These are phyloP conservation scores for Pythium biforme DNA, from an alignment of 352 stramenopile species.

Conservation along the genomic window DNA sequence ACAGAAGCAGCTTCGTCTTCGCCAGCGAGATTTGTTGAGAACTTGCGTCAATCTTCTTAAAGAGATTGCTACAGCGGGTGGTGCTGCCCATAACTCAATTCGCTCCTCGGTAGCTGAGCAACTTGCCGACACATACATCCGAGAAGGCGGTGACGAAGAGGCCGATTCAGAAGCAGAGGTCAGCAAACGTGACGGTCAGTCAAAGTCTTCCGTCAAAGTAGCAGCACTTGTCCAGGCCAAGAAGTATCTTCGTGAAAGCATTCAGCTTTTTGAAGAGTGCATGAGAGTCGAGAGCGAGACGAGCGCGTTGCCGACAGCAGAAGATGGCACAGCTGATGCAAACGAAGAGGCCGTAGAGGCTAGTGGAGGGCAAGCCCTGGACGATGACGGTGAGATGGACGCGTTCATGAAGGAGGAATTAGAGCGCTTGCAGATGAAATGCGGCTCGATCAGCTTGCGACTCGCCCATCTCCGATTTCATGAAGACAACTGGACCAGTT, in stretches of 20 bases:
- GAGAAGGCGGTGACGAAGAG: constrained; percentile 32
- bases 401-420: constrained; percentile 82
- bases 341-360: constrained; percentile 22
- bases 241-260: constrained; percentile 64
- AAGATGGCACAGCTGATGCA: background rate
- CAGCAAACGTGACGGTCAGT: constrained; percentile 1
- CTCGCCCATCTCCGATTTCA: constrained; percentile 43
- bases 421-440: constrained; percentile 69
- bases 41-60: constrained; percentile 74
- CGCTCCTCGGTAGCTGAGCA: constrained; percentile 80
- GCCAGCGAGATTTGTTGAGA: constrained; percentile 70
- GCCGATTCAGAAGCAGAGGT: background rate
- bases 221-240: constrained; percentile 46
- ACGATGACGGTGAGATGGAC: constrained; percentile 44
- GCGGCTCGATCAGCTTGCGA: constrained; percentile 67
- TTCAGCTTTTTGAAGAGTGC: constrained; percentile 70
- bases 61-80: constrained; percentile 66
- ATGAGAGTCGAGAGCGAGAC: constrained; percentile 30
- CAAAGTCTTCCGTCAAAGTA: background rate
- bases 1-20: constrained; percentile 63
- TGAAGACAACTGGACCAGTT: constrained; percentile 38
- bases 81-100: constrained; percentile 66
- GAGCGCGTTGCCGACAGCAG: constrained; percentile 11
- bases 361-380: constrained; percentile 24
- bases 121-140: constrained; percentile 79